These are phyloP conservation scores for Plasmodium falciparum DNA, from an alignment of 169 alveolate genomes.

Conservation along the genomic window DNA sequence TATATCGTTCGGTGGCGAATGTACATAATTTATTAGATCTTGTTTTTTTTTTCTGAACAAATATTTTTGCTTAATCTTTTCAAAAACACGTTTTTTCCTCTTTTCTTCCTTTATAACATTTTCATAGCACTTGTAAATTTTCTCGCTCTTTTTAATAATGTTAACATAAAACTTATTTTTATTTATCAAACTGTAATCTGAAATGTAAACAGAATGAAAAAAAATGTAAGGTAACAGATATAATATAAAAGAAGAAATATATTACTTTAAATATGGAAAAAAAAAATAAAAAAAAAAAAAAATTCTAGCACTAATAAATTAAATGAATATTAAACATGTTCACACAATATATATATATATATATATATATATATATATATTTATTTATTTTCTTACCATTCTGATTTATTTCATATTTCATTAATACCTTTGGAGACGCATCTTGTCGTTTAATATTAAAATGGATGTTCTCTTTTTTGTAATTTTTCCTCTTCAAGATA, in stretches of 20 bases:
- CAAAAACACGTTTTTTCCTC: conserved; percentile 24
- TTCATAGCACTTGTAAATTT: conserved; percentile 26
- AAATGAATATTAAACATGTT: too few species aligned
- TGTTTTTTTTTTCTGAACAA: conserved; percentile 14
- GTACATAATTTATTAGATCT: neutral
- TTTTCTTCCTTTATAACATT: conserved; percentile 39
- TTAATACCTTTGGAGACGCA: conserved; percentile 18
- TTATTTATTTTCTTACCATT: conserved; percentile 21
- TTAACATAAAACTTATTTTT: conserved; percentile 54
- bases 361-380: too few species aligned
- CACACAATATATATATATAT: too few species aligned
- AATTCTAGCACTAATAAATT: too few species aligned
- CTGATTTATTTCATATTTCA: conserved; percentile 51
- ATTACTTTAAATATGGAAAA: neutral
- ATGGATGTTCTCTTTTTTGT: neutral
- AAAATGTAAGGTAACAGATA: neutral
- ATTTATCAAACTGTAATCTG: conserved; percentile 63
- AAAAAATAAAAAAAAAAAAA: too few species aligned
- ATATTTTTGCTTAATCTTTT: conserved; percentile 41
- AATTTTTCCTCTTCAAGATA: conserved; percentile 5
- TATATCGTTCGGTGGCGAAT: neutral
- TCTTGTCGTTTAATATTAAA: neutral
- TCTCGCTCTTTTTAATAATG: conserved; percentile 69
- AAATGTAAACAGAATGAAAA: neutral
- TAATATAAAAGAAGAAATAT: neutral